phyloP scores from a whole-genome alignment of 192 early-diverging fungal species.

The Spizellomyces sp. region DNA sequence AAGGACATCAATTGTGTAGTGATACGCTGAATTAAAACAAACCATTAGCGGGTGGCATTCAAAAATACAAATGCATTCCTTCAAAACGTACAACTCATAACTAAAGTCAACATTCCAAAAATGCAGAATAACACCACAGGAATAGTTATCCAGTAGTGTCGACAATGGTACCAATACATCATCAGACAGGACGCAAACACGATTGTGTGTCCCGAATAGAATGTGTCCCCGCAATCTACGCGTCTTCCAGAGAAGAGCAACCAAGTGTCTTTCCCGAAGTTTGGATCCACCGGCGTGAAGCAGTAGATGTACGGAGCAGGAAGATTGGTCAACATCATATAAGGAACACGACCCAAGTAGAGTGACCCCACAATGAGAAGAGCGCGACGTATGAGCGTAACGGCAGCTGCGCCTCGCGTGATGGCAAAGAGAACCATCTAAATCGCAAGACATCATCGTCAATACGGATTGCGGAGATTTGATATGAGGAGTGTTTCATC shows the following conservation, averaged over 20 bases:
- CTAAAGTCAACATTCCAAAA: constrained; percentile 16
- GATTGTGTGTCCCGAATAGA: constrained; percentile 25
- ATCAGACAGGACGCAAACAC: constrained; percentile 1
- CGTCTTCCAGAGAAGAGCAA: constrained; percentile 10
- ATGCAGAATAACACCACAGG: constrained; percentile 19
- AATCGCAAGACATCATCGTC: neutral
- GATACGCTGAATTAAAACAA: neutral
- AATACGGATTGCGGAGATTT: neutral
- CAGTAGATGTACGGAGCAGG: constrained; percentile 17
- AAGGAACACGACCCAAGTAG: constrained; percentile 13
- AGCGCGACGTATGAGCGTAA: constrained; percentile 22
- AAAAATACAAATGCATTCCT: neutral
- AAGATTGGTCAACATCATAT: constrained; percentile 12
- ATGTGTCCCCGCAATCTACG: constrained; percentile 23
- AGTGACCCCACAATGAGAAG: constrained; percentile 20
- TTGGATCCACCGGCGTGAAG: constrained; percentile 14
- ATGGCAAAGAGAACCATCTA: constrained; percentile 9
- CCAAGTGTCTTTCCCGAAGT: constrained; percentile 22
- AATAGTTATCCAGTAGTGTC: neutral
- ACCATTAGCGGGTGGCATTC: neutral
- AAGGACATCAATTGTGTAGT: constrained; percentile 16
- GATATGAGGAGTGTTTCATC: neutral
- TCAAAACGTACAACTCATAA: constrained; percentile 8
- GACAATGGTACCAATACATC: constrained; percentile 23
- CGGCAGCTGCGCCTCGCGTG: constrained; percentile 9